Evolutionary conservation across 176 grass and related monocot genomes (phyloP), one percentile per base, ranked within the genome.

Genomic region (Eragrostis nindensis): DNA sequence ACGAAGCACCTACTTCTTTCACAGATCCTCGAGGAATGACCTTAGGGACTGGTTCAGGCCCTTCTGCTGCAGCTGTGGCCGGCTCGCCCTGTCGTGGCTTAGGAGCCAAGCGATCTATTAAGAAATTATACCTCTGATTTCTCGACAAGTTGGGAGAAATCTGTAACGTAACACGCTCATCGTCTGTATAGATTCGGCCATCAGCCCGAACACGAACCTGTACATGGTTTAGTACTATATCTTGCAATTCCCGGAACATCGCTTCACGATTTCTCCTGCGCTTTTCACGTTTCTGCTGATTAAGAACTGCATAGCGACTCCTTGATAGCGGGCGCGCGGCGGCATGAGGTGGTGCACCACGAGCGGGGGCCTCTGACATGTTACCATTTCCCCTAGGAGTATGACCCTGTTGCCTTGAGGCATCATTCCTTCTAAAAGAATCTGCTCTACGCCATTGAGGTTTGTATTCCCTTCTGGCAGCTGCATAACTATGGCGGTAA

Each of bases 31-130:
- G 32, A 10, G 39, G 8, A 6, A 14, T 38, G 10, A 0, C 25
- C 5, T 6, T 24, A 27, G 25, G 59, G 1, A 5, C 59, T 5
- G 36, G 62, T 30, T 8, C 19, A 19, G 16, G 1, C 1, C 24
- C 11, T 2, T 12, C n/a, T 7, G 11, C 3, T 5, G 1, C 5
- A 24, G 2, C 0, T 0, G 1, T 8, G 1, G 15, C 2, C 13
- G 16, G 14, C 2, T 76, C 56, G 19, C 62, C 74, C 9, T 25
- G 45, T 4, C 40, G n/a, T 29, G 57, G 74, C n/a, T 8, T 76
- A 1, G 55, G 74, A 45, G 74, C 56, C 8, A 76, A 18, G 5
- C 26, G 55, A 9, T 76, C 74, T 45, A 76, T 46, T 1, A 76
- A 62, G 14, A 69, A 69, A 3, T 45, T 69, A 2, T 69, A 69